phyloP scores from a whole-genome alignment of 345 rosid species.

The Eutrema heterophyllum region DNA sequence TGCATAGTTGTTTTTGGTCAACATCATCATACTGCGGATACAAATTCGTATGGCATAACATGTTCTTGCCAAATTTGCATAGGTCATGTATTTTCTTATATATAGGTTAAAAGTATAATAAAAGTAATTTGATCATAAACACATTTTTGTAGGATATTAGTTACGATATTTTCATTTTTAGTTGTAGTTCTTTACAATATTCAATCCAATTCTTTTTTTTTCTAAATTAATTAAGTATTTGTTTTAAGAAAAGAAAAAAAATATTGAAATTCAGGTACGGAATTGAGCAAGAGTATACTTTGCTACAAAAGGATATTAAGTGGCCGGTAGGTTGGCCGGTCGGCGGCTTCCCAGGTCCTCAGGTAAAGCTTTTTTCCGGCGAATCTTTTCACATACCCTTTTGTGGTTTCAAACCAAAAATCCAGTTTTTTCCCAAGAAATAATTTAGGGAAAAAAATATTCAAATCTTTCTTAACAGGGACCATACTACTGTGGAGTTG shows the following conservation, averaged over 20 bases:
- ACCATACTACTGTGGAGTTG: constrained; percentile 77
- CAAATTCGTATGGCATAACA: neutral
- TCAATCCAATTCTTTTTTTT: neutral
- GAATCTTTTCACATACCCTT: neutral
- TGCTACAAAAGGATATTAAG: constrained; percentile 49
- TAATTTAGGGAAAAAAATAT: neutral
- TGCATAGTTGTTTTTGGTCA: neutral
- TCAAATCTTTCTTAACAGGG: constrained; percentile 37
- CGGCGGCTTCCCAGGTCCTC: constrained; percentile 81
- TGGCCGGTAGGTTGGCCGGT: constrained; percentile 85
- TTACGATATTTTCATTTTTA: no score
- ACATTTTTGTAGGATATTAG: neutral
- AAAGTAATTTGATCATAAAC: neutral
- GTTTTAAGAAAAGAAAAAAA: no score
- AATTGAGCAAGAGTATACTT: constrained; percentile 78
- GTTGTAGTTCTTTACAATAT: neutral
- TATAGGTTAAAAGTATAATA: neutral
- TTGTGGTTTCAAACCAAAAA: neutral
- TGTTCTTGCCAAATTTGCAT: neutral
- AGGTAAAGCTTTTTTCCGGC: constrained; percentile 33
- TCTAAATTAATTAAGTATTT: neutral
- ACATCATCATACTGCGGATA: neutral
- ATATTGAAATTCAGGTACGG: constrained; percentile 47
- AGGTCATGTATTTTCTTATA: neutral
- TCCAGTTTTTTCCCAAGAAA: neutral